Conservation (phyloP, 2,329 filamentous ascomycete genomes). For the Amylocarpus encephaloides region DNA sequence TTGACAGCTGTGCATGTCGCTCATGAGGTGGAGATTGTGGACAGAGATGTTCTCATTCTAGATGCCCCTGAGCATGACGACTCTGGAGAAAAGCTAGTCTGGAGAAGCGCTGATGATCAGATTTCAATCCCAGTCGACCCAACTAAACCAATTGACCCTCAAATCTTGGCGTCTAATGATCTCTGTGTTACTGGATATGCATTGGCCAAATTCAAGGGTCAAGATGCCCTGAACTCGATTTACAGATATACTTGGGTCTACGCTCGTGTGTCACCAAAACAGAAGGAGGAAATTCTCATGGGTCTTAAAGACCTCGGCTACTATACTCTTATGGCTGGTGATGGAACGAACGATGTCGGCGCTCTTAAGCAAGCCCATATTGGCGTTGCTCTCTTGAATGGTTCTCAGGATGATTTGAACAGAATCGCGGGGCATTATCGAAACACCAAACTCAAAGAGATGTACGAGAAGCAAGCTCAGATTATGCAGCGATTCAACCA, state of each 20-base stretch:
- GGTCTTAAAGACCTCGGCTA: slow-evolving; percentile 95
- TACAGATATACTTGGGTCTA: slow-evolving; percentile 95
- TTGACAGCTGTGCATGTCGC: slow-evolving; percentile 95
- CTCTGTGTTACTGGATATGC: slow-evolving; percentile 95
- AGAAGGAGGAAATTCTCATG: slow-evolving; percentile 97
- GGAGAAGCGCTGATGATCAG: slow-evolving; percentile 92
- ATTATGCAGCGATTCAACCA: slow-evolving; percentile 96
- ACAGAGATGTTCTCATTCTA: slow-evolving; percentile 88
- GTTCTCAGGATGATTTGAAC: slow-evolving; percentile 81
- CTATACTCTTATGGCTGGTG: slow-evolving; percentile 97
- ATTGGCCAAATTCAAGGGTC: slow-evolving; percentile 78
- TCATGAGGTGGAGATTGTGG: slow-evolving; percentile 92
- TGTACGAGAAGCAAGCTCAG: slow-evolving; percentile 91
- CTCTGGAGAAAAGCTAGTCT: slow-evolving; percentile 75
- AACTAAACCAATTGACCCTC: slow-evolving; percentile 68
- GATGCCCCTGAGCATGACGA: slow-evolving; percentile 89
- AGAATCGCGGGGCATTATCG: slow-evolving; percentile 90
- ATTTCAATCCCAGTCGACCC: slow-evolving; percentile 80
- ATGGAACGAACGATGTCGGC: slow-evolving; percentile 96
- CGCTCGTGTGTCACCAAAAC: slow-evolving; percentile 94
- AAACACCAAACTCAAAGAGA: slow-evolving; percentile 95
- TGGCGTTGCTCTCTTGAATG: slow-evolving; percentile 91
- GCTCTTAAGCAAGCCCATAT: slow-evolving; percentile 97
- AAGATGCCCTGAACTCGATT: slow-evolving; percentile 68
- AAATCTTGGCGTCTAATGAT: slow-evolving; percentile 80